These are phyloP conservation scores for Leccinum boreale DNA, from an alignment of 768 basidiomycete genomes.

Conservation along the genomic window DNA sequence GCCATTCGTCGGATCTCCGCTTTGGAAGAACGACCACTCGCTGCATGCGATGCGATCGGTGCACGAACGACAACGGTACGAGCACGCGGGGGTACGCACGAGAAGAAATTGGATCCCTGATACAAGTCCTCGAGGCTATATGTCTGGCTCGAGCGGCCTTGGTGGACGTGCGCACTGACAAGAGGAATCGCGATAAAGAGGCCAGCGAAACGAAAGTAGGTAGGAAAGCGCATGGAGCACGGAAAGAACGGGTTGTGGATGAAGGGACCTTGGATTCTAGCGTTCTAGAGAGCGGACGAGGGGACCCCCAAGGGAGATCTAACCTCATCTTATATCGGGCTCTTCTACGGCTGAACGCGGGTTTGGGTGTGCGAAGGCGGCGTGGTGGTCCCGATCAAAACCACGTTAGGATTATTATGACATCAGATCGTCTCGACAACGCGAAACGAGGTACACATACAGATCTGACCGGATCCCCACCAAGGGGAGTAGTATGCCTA, in stretches of 20 bases:
- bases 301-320: neutral
- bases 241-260: neutral
- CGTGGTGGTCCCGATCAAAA: neutral
- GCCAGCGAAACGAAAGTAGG: slow-evolving; percentile 21
- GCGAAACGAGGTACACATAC: neutral
- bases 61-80: neutral
- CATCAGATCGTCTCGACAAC: neutral
- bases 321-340: slow-evolving; percentile 6
- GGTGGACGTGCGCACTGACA: slow-evolving; percentile 20
- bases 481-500: neutral
- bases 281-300: neutral
- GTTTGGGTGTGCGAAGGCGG: neutral
- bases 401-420: neutral
- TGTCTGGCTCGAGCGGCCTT: slow-evolving; percentile 10
- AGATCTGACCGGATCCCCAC: neutral
- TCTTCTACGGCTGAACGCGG: neutral
- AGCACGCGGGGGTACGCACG: slow-evolving; percentile 35
- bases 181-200: slow-evolving; percentile 28
- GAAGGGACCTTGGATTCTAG: neutral
- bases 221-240: slow-evolving; percentile 5
- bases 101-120: slow-evolving; percentile 50
- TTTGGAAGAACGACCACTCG: slow-evolving; percentile 60
- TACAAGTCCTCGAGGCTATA: slow-evolving; percentile 37
- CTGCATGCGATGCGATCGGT: slow-evolving; percentile 33
- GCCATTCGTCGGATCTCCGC: slow-evolving; percentile 66